A percentile compares a stretch with the other conserved stretches of the same genome.
These are phyloP conservation scores for Tephrocybe sp. DNA, from an alignment of 768 basidiomycete genomes.

Conservation along the genomic window DNA sequence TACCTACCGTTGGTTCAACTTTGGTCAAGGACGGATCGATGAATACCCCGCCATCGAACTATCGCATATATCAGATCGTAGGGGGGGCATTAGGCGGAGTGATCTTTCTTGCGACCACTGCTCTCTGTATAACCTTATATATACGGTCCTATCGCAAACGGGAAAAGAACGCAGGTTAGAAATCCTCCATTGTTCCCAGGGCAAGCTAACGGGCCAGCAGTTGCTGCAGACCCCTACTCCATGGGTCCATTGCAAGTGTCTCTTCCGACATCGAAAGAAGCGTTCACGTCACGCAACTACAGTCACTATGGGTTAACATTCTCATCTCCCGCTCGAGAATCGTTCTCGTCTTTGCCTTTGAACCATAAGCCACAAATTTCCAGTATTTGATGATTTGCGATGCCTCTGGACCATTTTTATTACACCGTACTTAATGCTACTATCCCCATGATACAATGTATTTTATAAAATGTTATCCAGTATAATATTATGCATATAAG, in stretches of 20 bases:
- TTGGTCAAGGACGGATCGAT: not conserved
- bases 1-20: not conserved
- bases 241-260: slow-evolving; percentile 26
- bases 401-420: too few species aligned
- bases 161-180: not conserved
- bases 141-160: slow-evolving; percentile 2
- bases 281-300: slow-evolving; percentile 29
- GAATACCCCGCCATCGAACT: not conserved
- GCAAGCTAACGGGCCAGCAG: not conserved
- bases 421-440: too few species aligned
- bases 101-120: slow-evolving; percentile 1
- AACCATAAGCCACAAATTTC: slow-evolving; percentile 1
- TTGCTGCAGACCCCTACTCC: slow-evolving; percentile 16
- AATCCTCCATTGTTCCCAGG: not conserved
- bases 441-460: too few species aligned
- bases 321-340: slow-evolving; percentile 17
- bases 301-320: slow-evolving; percentile 29
- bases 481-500: too few species aligned
- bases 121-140: slow-evolving; percentile 2
- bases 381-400: too few species aligned
- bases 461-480: too few species aligned
- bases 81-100: slow-evolving; percentile 14
- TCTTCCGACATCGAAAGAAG: slow-evolving; percentile 28
- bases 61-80: slow-evolving; percentile 6
- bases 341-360: slow-evolving; percentile 15